These are phyloP conservation scores for Penicillium sp. DNA, from an alignment of 2,329 filamentous ascomycete species.

Conservation along the genomic window DNA sequence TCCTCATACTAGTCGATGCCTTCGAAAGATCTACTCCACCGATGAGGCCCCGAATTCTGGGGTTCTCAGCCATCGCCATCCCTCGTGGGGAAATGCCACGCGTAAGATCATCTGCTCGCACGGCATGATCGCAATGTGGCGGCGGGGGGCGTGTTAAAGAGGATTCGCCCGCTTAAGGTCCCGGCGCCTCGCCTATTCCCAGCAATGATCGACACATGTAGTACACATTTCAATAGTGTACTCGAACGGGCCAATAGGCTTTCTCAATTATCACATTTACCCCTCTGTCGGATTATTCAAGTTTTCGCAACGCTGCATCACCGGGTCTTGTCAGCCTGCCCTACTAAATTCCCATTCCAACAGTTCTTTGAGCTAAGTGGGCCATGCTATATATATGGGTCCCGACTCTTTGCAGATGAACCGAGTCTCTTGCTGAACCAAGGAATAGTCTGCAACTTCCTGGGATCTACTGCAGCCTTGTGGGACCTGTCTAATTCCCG, in stretches of 20 bases:
- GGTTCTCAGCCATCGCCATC: neutral
- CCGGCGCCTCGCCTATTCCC: constrained; percentile 2
- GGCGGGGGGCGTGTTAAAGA: neutral
- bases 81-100: constrained; percentile 4
- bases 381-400: constrained; percentile 14
- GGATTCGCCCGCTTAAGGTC: neutral
- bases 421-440: neutral
- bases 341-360: constrained; percentile 1
- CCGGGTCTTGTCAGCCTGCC: constrained; percentile 24
- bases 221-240: neutral
- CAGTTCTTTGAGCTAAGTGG: neutral
- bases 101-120: constrained; percentile 20
- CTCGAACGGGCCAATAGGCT: neutral
- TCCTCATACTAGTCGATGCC: neutral
- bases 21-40: neutral
- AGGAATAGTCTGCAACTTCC: neutral
- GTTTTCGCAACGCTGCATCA: constrained; percentile 19
- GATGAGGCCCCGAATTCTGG: neutral
- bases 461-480: neutral
- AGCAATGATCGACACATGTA: constrained; percentile 11
- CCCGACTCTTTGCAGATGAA: neutral
- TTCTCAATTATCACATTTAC: neutral
- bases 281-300: neutral
- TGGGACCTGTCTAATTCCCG: neutral
- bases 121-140: constrained; percentile 19